Conservation (phyloP, 1,284 basidiomycete genomes). For the Mixia osmundae region DNA sequence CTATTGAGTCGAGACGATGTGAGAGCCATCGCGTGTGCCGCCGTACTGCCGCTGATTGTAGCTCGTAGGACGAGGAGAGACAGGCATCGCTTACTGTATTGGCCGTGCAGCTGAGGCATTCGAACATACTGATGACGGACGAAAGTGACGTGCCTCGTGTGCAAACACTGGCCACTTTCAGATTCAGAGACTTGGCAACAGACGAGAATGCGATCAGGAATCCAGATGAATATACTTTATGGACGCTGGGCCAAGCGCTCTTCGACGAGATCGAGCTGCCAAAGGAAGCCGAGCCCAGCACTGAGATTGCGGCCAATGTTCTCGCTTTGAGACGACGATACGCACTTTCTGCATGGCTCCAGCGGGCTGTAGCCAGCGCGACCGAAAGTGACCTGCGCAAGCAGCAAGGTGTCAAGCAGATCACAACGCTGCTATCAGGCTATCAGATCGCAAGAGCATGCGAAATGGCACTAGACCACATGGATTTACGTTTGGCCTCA, state of each 20-base stretch:
- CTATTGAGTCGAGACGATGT: too few species aligned
- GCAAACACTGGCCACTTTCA: too few species aligned
- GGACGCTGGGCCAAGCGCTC: conserved; percentile 67
- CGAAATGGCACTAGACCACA: conserved; percentile 45
- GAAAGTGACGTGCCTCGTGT: too few species aligned
- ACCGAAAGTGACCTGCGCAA: neutral
- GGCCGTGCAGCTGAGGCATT: too few species aligned
- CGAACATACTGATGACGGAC: too few species aligned
- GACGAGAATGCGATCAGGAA: too few species aligned
- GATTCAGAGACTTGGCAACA: too few species aligned
- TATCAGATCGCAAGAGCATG: conserved; percentile 69
- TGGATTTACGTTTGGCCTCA: conserved; percentile 66
- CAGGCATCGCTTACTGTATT: too few species aligned
- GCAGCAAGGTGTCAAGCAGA: conserved; percentile 19
- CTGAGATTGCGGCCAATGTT: conserved; percentile 38
- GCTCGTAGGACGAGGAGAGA: too few species aligned
- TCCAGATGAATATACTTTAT: conserved; percentile 61
- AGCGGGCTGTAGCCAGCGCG: conserved; percentile 41
- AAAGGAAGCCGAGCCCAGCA: conserved; percentile 33
- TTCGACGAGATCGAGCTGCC: conserved; percentile 57
- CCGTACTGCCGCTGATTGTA: too few species aligned
- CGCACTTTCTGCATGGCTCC: conserved; percentile 65
- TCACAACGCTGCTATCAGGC: conserved; percentile 63
- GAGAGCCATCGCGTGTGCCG: too few species aligned
- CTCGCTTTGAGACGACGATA: conserved; percentile 46